phyloP scores from a whole-genome alignment of 345 rosid genomes.

The Sonneratia alba region DNA sequence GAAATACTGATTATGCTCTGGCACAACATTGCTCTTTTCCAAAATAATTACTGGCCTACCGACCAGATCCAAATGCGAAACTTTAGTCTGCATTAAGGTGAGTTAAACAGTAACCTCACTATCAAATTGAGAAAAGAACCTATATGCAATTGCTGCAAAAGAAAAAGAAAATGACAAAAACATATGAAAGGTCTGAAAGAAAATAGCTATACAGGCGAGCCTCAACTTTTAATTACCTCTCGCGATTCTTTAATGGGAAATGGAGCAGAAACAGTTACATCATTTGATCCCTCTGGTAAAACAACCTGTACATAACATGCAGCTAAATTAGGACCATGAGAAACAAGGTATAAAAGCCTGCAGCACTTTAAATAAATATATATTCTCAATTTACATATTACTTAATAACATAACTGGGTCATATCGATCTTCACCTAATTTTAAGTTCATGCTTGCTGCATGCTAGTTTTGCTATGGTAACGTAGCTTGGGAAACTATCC shows the following conservation, averaged over 20 bases:
- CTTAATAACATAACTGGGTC: background rate
- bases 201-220: background rate
- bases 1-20: constrained; percentile 84
- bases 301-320: constrained; percentile 53
- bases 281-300: constrained; percentile 80
- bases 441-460: background rate
- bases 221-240: constrained; percentile 45
- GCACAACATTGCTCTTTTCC: constrained; percentile 68
- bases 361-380: background rate
- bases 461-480: background rate
- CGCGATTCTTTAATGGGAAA: constrained; percentile 56
- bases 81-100: constrained; percentile 45
- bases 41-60: constrained; percentile 87
- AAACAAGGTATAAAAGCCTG: background rate
- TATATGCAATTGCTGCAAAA: background rate
- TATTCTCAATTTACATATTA: background rate
- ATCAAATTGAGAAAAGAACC: background rate
- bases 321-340: constrained; percentile 8
- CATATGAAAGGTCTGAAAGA: background rate
- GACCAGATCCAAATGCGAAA: constrained; percentile 77
- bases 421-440: background rate
- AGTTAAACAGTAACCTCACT: background rate
- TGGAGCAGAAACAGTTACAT: constrained; percentile 60
- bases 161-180: background rate
- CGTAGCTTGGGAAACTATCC: background rate